A percentile compares a stretch with the other conserved stretches of the same genome.
phyloP scores from a whole-genome alignment of 306 rosid species.

The Argentina anserina region DNA sequence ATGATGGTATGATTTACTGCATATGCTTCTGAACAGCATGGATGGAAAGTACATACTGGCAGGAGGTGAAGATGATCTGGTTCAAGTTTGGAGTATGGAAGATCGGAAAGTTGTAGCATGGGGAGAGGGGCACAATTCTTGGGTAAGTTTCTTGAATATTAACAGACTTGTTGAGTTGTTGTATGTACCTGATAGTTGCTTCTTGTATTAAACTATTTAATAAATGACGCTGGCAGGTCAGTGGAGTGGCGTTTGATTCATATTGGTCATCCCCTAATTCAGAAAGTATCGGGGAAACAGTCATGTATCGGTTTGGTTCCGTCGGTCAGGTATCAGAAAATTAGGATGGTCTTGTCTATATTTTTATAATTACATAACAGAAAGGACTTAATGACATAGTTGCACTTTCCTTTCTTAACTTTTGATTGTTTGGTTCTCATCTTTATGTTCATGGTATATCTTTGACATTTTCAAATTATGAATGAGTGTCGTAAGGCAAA shows the following conservation, averaged over 20 bases:
- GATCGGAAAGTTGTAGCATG: slow-evolving; percentile 97
- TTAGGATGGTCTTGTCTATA: not conserved
- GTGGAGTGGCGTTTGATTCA: slow-evolving; percentile 97
- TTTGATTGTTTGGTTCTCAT: not conserved
- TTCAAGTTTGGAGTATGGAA: slow-evolving; percentile 99
- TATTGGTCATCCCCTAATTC: slow-evolving; percentile 92
- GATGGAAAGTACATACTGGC: slow-evolving; percentile 95
- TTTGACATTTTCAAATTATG: not conserved
- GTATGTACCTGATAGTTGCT: slow-evolving; percentile 8
- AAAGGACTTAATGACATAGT: not conserved
- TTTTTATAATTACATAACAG: not conserved
- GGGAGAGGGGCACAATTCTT: slow-evolving; percentile 98
- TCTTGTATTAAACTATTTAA: slow-evolving; percentile 14
- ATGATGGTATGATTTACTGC: slow-evolving; percentile 14
- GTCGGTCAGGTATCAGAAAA: slow-evolving; percentile 80
- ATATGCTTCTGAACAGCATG: slow-evolving; percentile 43
- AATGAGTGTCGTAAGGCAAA: not conserved
- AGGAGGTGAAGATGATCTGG: slow-evolving; percentile 98
- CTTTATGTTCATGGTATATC: not conserved
- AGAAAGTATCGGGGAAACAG: slow-evolving; percentile 62
- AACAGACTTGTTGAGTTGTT: slow-evolving; percentile 5
- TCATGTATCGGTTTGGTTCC: slow-evolving; percentile 90
- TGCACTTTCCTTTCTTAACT: not conserved
- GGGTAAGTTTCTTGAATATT: slow-evolving; percentile 59
- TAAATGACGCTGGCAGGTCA: slow-evolving; percentile 59